A percentile compares a stretch with the other conserved stretches of the same genome.
Conservation (phyloP, 2,329 filamentous ascomycete species). For the Penicillium digitatum region DNA sequence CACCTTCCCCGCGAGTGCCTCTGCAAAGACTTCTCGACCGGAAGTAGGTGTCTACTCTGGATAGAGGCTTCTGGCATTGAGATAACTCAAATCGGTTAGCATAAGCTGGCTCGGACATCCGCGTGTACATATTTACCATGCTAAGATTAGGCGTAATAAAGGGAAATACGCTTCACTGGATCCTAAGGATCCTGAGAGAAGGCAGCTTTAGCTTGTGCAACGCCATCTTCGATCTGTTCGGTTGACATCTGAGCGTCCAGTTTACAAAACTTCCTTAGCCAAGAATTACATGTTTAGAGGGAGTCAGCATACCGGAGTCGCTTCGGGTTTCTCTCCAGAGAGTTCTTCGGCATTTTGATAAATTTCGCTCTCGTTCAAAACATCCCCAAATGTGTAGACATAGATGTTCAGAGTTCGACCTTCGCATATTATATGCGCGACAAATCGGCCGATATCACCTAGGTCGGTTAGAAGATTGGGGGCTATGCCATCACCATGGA, state of each 20-base stretch:
- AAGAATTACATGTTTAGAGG: background rate
- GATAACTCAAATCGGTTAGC: background rate
- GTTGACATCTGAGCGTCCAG: background rate
- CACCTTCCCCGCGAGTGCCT: background rate
- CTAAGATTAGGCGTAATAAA: background rate
- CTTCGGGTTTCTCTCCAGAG: conserved; percentile 25
- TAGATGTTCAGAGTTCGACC: conserved; percentile 3
- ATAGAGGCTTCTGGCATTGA: background rate
- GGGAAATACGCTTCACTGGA: background rate
- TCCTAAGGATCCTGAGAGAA: background rate
- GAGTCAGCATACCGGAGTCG: background rate
- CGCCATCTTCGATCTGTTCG: background rate
- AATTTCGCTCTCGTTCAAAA: background rate
- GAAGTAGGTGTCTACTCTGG: background rate
- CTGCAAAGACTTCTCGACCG: background rate
- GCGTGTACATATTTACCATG: background rate
- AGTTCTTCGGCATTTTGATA: background rate
- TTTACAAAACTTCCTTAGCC: background rate
- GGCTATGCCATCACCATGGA: background rate
- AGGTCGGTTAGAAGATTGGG: background rate
- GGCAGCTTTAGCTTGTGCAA: background rate
- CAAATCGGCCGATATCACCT: conserved; percentile 1
- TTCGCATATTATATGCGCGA: background rate
- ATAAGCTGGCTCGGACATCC: background rate
- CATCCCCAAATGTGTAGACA: background rate